Percentiles rank a stretch among this genome's conserved stretches.
phyloP scores from a whole-genome alignment of 805 yeast species.

The Sugiyamaella qingdaonensis region DNA sequence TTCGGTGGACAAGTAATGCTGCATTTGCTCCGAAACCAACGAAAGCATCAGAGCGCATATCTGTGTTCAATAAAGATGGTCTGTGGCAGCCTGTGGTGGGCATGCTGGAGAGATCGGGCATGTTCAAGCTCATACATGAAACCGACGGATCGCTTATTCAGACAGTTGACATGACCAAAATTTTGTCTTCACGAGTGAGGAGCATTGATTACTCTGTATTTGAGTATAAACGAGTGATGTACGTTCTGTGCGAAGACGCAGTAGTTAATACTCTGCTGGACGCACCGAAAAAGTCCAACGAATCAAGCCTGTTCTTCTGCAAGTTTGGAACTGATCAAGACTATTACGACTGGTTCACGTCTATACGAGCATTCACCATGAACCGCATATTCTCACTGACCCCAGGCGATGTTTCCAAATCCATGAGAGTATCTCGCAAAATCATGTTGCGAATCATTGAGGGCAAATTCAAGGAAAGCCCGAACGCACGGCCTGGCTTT shows the following conservation, averaged over 20 bases:
- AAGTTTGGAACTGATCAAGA: conserved; percentile 25
- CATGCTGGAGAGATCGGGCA: conserved; percentile 14
- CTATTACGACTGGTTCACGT: conserved; percentile 32
- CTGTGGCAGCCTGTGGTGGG: conserved; percentile 20
- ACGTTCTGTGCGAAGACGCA: conserved; percentile 12
- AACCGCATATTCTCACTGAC: conserved; percentile 26
- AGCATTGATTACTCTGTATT: conserved; percentile 18
- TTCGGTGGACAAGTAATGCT: conserved; percentile 3
- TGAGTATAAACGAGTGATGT: conserved; percentile 16
- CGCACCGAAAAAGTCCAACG: neutral
- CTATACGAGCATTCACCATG: conserved; percentile 25
- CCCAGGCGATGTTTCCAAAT: conserved; percentile 14
- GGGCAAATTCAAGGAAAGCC: conserved; percentile 11
- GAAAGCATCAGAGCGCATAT: conserved; percentile 2
- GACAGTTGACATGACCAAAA: conserved; percentile 15
- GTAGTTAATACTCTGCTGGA: conserved; percentile 4
- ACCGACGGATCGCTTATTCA: conserved; percentile 18
- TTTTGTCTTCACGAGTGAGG: conserved; percentile 21
- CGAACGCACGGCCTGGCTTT: conserved; percentile 5
- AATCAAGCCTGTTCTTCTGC: conserved; percentile 19
- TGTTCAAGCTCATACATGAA: conserved; percentile 17
- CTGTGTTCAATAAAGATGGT: conserved; percentile 14
- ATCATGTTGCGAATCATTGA: conserved; percentile 21
- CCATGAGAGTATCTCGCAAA: conserved; percentile 18
- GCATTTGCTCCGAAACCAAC: conserved; percentile 7